These are phyloP conservation scores for Persicaria maculosa DNA, from an alignment of 148 eudicot species.

Conservation along the genomic window DNA sequence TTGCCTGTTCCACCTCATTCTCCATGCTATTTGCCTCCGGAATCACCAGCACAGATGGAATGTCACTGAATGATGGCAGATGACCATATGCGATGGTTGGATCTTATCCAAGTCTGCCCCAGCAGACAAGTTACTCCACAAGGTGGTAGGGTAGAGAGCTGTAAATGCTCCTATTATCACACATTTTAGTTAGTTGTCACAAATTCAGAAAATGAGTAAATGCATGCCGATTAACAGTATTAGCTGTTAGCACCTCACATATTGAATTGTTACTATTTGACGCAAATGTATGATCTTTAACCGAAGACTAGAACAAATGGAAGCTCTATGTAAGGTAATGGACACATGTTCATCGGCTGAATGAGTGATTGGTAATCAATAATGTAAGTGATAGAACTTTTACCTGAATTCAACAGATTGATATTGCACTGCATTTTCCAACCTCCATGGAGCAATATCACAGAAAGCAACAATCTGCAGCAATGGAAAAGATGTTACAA, in stretches of 20 bases:
- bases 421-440: neutral
- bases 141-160: neutral
- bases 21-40: too few species aligned
- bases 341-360: neutral
- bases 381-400: neutral
- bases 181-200: neutral
- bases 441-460: neutral
- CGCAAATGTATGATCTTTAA: neutral
- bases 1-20: too few species aligned
- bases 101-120: neutral
- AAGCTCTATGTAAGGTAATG: neutral
- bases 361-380: neutral
- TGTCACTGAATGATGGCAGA: neutral
- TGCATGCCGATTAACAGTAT: neutral
- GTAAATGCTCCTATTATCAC: neutral
- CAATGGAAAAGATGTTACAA: neutral
- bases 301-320: neutral
- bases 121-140: slow-evolving; percentile 1
- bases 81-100: neutral
- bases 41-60: too few species aligned
- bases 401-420: neutral
- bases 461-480: neutral
- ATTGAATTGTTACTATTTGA: neutral
- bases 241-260: neutral
- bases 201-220: neutral